phyloP scores from a whole-genome alignment of 129 eudicot genomes.

The Rutidosis leptorrhynchoides region DNA sequence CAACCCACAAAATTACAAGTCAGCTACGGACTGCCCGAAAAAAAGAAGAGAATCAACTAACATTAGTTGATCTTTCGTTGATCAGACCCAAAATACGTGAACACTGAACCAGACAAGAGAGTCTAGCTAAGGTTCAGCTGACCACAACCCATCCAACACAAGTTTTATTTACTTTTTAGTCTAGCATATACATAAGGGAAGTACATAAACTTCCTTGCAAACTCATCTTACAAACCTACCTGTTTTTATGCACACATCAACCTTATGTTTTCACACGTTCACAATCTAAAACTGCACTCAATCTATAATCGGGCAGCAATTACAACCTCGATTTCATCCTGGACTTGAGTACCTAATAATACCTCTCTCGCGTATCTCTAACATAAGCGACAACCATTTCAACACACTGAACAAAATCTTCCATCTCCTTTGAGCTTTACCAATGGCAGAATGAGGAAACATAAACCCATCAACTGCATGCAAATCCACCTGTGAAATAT shows the following conservation, averaged over 20 bases:
- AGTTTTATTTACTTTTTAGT: constrained; percentile 23
- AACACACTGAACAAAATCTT: constrained; percentile 48
- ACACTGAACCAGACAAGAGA: background rate
- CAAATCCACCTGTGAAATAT: constrained; percentile 40
- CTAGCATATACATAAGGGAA: constrained; percentile 1
- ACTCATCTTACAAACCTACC: constrained; percentile 19
- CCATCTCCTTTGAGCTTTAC: constrained; percentile 66
- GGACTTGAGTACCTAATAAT: constrained; percentile 18
- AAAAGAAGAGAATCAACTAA: background rate
- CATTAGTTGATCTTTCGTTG: background rate
- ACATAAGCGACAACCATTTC: constrained; percentile 43
- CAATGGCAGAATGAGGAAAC: constrained; percentile 36
- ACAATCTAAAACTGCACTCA: constrained; percentile 39
- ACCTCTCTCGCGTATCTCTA: constrained; percentile 36
- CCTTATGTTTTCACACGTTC: constrained; percentile 5
- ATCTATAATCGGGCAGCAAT: constrained; percentile 32
- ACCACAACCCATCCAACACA: background rate
- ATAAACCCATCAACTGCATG: constrained; percentile 47
- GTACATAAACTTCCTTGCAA: background rate
- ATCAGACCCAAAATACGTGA: background rate
- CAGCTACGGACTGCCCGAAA: background rate
- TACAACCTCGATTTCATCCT: constrained; percentile 22
- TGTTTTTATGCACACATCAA: constrained; percentile 26
- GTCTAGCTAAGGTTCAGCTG: constrained; percentile 2
- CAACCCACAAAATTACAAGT: background rate